phyloP scores from a whole-genome alignment of 2,329 filamentous ascomycete genomes.

The Bipolaris zeicola region DNA sequence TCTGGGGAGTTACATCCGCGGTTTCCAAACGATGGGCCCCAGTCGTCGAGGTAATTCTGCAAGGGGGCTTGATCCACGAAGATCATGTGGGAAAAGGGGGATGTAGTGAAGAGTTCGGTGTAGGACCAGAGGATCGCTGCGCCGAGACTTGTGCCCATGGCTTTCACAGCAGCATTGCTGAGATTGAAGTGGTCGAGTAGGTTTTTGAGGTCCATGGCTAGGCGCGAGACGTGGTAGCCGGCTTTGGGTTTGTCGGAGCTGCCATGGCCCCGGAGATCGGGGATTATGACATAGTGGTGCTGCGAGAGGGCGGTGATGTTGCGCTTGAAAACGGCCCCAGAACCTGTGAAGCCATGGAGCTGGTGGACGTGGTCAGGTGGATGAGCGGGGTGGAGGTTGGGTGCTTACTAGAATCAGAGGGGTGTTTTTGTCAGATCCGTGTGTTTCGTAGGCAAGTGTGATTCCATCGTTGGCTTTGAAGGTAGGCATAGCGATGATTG shows the following conservation, averaged over 20 bases:
- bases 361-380: slow-evolving; percentile 2
- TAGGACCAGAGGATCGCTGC: slow-evolving; percentile 35
- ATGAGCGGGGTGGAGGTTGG: background rate
- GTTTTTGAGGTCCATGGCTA: slow-evolving; percentile 35
- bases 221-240: slow-evolving; percentile 36
- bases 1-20: slow-evolving; percentile 26
- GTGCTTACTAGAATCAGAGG: slow-evolving; percentile 22
- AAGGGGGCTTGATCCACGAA: slow-evolving; percentile 39
- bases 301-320: slow-evolving; percentile 19
- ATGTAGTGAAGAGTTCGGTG: slow-evolving; percentile 32
- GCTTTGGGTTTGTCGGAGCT: slow-evolving; percentile 29
- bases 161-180: slow-evolving; percentile 10
- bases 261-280: slow-evolving; percentile 36
- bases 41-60: slow-evolving; percentile 33
- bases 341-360: slow-evolving; percentile 39
- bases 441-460: slow-evolving; percentile 16
- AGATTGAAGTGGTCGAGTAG: slow-evolving; percentile 28
- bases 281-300: slow-evolving; percentile 20
- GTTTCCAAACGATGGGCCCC: slow-evolving; percentile 31
- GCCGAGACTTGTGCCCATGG: slow-evolving; percentile 30
- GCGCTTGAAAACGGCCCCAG: slow-evolving; percentile 26
- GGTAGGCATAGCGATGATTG: slow-evolving; percentile 14
- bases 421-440: slow-evolving; percentile 10
- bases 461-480: slow-evolving; percentile 26
- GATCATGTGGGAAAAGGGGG: slow-evolving; percentile 27